Evolutionary conservation across 805 yeast species (phyloP).

Genomic region (Saturnispora silvae): DNA sequence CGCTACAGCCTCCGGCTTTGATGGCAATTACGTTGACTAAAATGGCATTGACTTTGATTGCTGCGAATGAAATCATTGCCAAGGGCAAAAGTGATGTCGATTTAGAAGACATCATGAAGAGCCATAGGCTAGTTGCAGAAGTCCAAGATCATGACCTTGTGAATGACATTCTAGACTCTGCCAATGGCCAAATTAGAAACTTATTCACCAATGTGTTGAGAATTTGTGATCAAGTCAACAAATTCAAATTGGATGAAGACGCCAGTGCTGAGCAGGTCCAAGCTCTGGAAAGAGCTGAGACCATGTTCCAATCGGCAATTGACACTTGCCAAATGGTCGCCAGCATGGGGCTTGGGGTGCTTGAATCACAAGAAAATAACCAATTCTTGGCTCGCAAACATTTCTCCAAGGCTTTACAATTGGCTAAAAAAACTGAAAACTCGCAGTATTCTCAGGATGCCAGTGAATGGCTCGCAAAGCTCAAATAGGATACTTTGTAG

Average conservation of each 20-base stretch:
- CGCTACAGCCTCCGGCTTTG: constrained; percentile 16
- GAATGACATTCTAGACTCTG: constrained; percentile 12
- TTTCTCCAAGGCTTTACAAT: constrained; percentile 13
- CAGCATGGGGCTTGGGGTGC: constrained; percentile 14
- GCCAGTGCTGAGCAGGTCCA: constrained; percentile 4
- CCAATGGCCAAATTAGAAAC: constrained; percentile 12
- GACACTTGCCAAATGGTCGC: constrained; percentile 19
- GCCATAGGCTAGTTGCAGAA: not conserved
- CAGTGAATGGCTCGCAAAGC: not conserved
- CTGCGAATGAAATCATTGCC: constrained; percentile 11
- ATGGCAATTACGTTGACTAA: constrained; percentile 14
- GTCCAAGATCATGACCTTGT: too few species aligned
- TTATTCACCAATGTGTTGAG: constrained; percentile 11
- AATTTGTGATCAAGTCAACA: constrained; percentile 12
- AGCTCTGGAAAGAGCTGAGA: not conserved
- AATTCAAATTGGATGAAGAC: constrained; percentile 2
- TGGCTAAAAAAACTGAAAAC: constrained; percentile 12
- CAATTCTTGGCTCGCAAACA: constrained; percentile 9
- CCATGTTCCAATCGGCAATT: constrained; percentile 14
- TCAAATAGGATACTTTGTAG: not conserved
- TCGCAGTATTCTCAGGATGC: constrained; percentile 13
- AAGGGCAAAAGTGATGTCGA: constrained; percentile 9
- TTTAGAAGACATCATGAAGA: constrained; percentile 7
- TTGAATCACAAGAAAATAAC: constrained; percentile 10
- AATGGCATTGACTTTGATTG: constrained; percentile 14